A percentile compares a stretch with the other conserved stretches of the same genome.
These are phyloP conservation scores for Backusella morwellensis DNA, from an alignment of 192 early-diverging fungal species.

Conservation along the genomic window DNA sequence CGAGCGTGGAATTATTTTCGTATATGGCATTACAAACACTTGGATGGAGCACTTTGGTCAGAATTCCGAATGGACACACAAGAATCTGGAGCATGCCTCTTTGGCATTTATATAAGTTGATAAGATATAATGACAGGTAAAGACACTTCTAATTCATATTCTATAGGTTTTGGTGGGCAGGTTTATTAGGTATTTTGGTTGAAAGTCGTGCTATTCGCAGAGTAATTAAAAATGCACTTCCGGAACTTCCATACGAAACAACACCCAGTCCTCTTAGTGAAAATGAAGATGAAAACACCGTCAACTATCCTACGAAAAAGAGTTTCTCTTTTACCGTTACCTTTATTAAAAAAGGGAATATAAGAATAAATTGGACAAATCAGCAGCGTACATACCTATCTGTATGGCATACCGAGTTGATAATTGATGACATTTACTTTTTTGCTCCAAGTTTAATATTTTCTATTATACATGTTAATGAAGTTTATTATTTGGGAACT, in stretches of 20 bases:
- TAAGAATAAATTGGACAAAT: neutral
- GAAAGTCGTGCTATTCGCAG: conserved; percentile 29
- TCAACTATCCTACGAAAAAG: neutral
- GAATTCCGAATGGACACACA: conserved; percentile 29
- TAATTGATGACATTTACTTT: neutral
- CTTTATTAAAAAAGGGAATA: neutral
- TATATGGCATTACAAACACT: conserved; percentile 36
- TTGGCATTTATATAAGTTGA: conserved; percentile 33
- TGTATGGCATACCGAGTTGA: neutral
- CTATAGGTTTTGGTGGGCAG: conserved; percentile 32
- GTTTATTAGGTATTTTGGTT: conserved; percentile 28
- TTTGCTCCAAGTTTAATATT: neutral
- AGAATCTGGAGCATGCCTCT: conserved; percentile 34
- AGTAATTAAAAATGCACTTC: conserved; percentile 5
- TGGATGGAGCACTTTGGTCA: conserved; percentile 41
- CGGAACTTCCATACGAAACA: neutral
- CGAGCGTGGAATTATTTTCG: conserved; percentile 28
- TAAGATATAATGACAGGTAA: too few species aligned
- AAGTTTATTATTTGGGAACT: neutral
- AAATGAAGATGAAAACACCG: neutral
- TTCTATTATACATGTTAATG: neutral
- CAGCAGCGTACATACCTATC: neutral
- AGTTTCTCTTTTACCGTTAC: neutral
- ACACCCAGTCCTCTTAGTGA: neutral
- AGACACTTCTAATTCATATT: too few species aligned